Base-by-base conservation (phyloP, 2,329 filamentous ascomycete species). In the Penicillium frequentans region DNA sequence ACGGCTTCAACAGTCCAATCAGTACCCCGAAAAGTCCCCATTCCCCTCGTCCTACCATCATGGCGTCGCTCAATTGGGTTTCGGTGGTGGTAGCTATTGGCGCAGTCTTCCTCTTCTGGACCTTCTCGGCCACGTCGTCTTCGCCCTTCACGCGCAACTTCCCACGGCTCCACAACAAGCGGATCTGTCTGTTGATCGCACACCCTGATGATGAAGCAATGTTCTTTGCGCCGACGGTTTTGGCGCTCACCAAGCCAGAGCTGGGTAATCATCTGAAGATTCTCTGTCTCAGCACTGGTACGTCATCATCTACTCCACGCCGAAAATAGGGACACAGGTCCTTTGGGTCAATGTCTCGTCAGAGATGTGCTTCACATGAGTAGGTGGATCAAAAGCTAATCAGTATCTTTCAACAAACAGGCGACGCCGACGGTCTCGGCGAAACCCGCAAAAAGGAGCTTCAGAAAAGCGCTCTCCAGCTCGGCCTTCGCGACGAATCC, bases 151-250 rank as follows among this genome's bases (percentile, higher is more conserved):
- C 71, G 9, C 66, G 68, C 26, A 68, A 67, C 33, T 76, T 77
- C 57, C 90, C 91, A 4, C 83, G 79, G 45, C 79, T 97, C 61
- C 82, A 81, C 66, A 89, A 91, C 79, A 96, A 96, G 82, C 87
- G 90, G 69, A 91, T 99, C 70, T 90, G 90, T 72, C 84, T 99
- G 53, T 82, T 99, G 54, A 98, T 99, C 69, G 95, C 95, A 23
- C 95, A 99, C 77, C 95, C 95, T 0, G 95, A 99, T 76, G 95
- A 99, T 70, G 95, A 99, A 80, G 95, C 93, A 74, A 99, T 99
- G 95, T 99, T 99, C 82, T 99, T 99, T 77, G 87, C 92, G 61
- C 95, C 95, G 0, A 90, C 91, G 0, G 82, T 98, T 14, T 82
- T 96, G 66, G 87, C 90, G n/a, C 84, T 99, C 56, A 93, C 92